These are phyloP conservation scores for Suhomyces maxii DNA, from an alignment of 1,139 yeast genomes.

Conservation along the genomic window DNA sequence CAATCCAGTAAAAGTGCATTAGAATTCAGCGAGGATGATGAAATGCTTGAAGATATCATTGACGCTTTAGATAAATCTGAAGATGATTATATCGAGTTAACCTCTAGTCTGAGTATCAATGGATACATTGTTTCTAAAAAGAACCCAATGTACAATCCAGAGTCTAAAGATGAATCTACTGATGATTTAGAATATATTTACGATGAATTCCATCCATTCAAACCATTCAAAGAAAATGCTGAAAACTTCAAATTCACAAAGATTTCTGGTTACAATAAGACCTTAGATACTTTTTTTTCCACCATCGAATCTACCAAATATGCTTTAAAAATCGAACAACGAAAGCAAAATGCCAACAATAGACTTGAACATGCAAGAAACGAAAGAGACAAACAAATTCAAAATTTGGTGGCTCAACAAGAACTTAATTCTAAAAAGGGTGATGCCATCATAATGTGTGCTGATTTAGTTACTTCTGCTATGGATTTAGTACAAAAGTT, in stretches of 20 bases:
- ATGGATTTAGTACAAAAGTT: slow-evolving; percentile 64
- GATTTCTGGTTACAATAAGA: slow-evolving; percentile 67
- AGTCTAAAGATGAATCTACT: slow-evolving; percentile 22
- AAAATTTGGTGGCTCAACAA: slow-evolving; percentile 65
- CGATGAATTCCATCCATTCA: slow-evolving; percentile 86
- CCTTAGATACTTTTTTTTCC: slow-evolving; percentile 83
- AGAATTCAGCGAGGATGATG: slow-evolving; percentile 28
- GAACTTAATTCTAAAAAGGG: slow-evolving; percentile 68
- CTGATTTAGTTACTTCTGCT: slow-evolving; percentile 73
- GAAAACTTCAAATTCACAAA: slow-evolving; percentile 35
- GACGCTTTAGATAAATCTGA: slow-evolving; percentile 54
- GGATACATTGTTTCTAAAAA: slow-evolving; percentile 72
- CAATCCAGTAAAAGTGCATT: slow-evolving; percentile 45
- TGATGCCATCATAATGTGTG: slow-evolving; percentile 66
- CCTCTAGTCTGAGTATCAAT: slow-evolving; percentile 24
- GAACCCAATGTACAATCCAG: slow-evolving; percentile 49
- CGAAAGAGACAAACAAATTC: slow-evolving; percentile 73
- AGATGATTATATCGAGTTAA: slow-evolving; percentile 29
- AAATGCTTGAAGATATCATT: slow-evolving; percentile 29
- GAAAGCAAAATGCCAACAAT: slow-evolving; percentile 71
- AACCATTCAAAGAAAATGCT: slow-evolving; percentile 49
- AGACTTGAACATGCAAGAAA: slow-evolving; percentile 71
- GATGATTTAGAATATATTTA: slow-evolving; percentile 51
- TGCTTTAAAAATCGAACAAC: slow-evolving; percentile 70
- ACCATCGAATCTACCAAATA: slow-evolving; percentile 81